These are phyloP conservation scores for Sicyos baderoa DNA, from an alignment of 306 rosid genomes.

Conservation along the genomic window DNA sequence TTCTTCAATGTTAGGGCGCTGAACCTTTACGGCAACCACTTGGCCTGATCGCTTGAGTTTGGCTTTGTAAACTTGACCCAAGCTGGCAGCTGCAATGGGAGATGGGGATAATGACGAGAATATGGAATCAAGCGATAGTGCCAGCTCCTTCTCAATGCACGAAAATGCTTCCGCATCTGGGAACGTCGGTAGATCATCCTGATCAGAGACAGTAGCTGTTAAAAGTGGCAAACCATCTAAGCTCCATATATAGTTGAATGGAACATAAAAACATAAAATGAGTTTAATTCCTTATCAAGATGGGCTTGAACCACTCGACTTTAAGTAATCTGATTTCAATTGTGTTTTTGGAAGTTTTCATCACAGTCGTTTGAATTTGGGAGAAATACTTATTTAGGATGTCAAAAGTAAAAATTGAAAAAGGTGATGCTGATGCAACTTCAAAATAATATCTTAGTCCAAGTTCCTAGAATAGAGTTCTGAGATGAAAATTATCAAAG, in stretches of 20 bases:
- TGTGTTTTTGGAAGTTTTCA: background rate
- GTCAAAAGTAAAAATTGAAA: background rate
- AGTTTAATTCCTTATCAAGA: background rate
- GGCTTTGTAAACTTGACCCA: slow-evolving; percentile 95
- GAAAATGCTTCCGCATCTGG: slow-evolving; percentile 75
- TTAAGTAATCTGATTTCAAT: background rate
- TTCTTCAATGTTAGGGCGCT: slow-evolving; percentile 89
- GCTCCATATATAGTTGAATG: background rate
- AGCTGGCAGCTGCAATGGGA: slow-evolving; percentile 94
- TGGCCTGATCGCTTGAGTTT: slow-evolving; percentile 52
- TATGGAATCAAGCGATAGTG: slow-evolving; percentile 56
- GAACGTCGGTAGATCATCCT: slow-evolving; percentile 89
- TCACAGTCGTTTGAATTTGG: background rate
- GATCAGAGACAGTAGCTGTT: slow-evolving; percentile 28
- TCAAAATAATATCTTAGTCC: background rate
- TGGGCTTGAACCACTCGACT: background rate
- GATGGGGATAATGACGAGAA: slow-evolving; percentile 62
- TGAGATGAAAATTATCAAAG: background rate
- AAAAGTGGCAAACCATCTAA: slow-evolving; percentile 22
- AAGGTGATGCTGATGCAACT: background rate
- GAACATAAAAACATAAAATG: slow-evolving; percentile 2
- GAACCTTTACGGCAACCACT: slow-evolving; percentile 86
- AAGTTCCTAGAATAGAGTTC: background rate
- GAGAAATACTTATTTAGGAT: background rate
- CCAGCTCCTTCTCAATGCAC: slow-evolving; percentile 81